Base-by-base conservation (phyloP, 768 basidiomycete species). In the Cyclocybe cylindracea region DNA sequence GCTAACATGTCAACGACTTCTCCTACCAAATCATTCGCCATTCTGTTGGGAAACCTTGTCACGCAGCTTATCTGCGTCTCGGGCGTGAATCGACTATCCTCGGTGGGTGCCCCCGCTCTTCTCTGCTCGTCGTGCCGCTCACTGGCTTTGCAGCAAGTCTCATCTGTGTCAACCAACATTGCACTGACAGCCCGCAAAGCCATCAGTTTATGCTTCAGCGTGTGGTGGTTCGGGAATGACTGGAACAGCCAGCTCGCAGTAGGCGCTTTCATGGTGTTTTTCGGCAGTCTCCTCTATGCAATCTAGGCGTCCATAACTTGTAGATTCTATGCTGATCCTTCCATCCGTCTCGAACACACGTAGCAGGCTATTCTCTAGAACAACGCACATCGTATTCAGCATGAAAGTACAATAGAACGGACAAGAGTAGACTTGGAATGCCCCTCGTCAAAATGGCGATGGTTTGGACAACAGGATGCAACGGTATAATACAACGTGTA, bases 11-110 rank as follows among this genome's bases (percentile, higher is more conserved):
- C 67, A 34, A 58, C 64, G 35, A 64, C 63, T 33, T 66, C 59
- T 11, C 66, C 70, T 3, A 55, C 73, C 4, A 61, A 70, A 3
- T 78, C 89, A 0, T 83, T 85, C 63, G 51, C 82, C 32, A 77
- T 87, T 16, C 72, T 93, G 14, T 73, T 65, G 0, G 69, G 76
- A 16, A 93, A 93, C 62, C 76, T 92, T 14, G 52, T 84, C 10
- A 82, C 89, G 2, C 92, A 93, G 60, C 79, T 87, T 2, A 68
- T 89, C n/a, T 94, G 92, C 61, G 85, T 92, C 3, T 82, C 87
- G 0, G 89, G 90, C 16, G 92, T 92, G 34, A 93, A 92, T 65
- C 78, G 80, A 55, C 71, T 93, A 35, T 85, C 87, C n/a, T 85
- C 90, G 49, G 90, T 92, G 52, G 29, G 87, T 70, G 46, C 7